A percentile compares a stretch with the other conserved stretches of the same genome.
phyloP scores from a whole-genome alignment of 1,284 basidiomycete species.

The Rugosomyces carneus region DNA sequence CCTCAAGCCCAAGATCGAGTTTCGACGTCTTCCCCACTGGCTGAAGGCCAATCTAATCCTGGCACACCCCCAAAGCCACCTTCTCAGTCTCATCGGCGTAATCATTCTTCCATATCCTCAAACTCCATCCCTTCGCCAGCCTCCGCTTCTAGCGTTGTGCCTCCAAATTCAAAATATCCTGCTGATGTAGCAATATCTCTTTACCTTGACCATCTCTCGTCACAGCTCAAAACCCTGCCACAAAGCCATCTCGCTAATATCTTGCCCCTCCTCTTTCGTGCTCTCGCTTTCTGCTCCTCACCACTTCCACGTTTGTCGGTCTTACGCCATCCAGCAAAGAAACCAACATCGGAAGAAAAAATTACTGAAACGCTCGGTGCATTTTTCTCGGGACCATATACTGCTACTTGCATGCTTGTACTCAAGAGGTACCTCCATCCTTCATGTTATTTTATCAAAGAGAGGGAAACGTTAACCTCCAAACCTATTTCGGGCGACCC shows the following conservation, averaged over 20 bases:
- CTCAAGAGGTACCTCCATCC: constrained; percentile 45
- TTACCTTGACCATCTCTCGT: constrained; percentile 57
- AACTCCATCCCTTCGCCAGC: constrained; percentile 27
- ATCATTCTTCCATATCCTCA: constrained; percentile 45
- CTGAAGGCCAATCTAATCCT: constrained; percentile 24
- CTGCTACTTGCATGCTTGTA: constrained; percentile 55
- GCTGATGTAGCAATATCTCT: constrained; percentile 55
- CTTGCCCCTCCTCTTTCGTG: constrained; percentile 66
- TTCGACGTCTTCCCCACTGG: constrained; percentile 17
- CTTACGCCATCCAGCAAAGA: constrained; percentile 28
- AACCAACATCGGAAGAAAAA: constrained; percentile 44
- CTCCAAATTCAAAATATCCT: constrained; percentile 32
- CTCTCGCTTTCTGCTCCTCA: constrained; percentile 54
- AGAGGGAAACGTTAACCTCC: not conserved
- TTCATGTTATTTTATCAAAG: constrained; percentile 6
- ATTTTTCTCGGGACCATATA: constrained; percentile 59
- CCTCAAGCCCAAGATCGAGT: constrained; percentile 21
- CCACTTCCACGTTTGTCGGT: constrained; percentile 62
- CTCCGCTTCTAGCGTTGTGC: constrained; percentile 14
- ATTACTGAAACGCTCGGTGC: constrained; percentile 49
- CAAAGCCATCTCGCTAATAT: constrained; percentile 47
- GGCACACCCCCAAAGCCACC: constrained; percentile 24
- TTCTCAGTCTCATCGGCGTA: constrained; percentile 44
- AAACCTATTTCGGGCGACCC: not conserved
- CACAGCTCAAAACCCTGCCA: constrained; percentile 52